Evolutionary conservation across 345 rosid species (phyloP), one percentile per base, ranked within the genome.

Genomic region (Syzygium aqueum): DNA sequence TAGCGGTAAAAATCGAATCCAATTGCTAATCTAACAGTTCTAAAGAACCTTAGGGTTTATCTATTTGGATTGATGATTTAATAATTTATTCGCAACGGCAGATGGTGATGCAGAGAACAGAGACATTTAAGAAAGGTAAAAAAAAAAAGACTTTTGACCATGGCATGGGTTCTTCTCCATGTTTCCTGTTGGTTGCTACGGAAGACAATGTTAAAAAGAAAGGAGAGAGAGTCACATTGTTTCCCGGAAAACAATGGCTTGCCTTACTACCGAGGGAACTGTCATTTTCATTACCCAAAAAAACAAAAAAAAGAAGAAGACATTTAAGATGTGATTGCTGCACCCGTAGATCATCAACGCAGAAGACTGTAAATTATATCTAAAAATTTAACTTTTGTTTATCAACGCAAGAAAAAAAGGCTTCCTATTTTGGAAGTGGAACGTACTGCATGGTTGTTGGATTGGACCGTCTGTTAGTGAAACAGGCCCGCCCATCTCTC

Each of bases 191-290:
- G 9, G 10, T 21, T 19, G 23, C 57, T 53, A 19, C 10, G 9
- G 9, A 53, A 3, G 61, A 52, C 53, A 15, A 13, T 52, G 53
- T 12, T 51, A 12, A 13, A 13, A 51, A 51, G 53, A 14, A 14
- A 4, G 13, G 16, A 0, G 17, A 14, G 53, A 3, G 11, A 1
- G 3, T 54, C 27, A 3, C 25, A 3, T 54, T 54, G 11, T 27
- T 54, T 54, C 9, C 23, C 11, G 9, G 19, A 53, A 53, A 19
- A 53, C 7, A 17, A 53, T 53, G 56, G 7, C 2, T 19, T 8
- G 0, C 2, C 22, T 5, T 4, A 33, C 9, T 4, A 33, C 9
- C 1, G 11, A 1, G 19, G 77, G 3, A 30, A 8, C 12, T 12
- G 8, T 67, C 23, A 17, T 30, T 19, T 61, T 67, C 46, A 30